Conservation (phyloP, 2,329 filamentous ascomycete genomes). For the Cercospora sp. region DNA sequence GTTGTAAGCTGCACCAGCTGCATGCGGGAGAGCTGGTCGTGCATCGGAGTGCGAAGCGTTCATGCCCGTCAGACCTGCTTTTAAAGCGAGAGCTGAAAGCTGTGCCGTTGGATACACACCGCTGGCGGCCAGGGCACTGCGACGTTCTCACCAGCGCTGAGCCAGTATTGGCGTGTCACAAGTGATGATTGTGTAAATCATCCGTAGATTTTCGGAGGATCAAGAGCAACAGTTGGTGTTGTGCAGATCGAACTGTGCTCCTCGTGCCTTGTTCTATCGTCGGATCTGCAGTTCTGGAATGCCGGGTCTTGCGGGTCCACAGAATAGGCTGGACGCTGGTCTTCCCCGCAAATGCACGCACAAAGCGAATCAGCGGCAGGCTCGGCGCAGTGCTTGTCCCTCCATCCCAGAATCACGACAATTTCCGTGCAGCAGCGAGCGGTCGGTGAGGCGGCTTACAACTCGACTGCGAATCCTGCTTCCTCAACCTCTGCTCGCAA, state of each 20-base stretch:
- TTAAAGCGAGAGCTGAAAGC: neutral
- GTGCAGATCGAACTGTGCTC: neutral
- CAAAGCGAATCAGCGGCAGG: neutral
- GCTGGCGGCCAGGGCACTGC: neutral
- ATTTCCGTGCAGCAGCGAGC: neutral
- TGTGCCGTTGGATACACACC: neutral
- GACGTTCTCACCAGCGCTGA: neutral
- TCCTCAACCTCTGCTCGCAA: neutral
- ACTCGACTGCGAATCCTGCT: neutral
- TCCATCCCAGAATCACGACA: neutral
- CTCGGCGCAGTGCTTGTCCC: neutral
- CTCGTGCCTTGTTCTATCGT: neutral
- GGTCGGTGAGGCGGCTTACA: neutral
- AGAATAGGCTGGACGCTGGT: neutral
- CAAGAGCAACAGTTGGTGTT: neutral
- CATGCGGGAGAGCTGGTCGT: neutral
- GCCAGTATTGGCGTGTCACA: neutral
- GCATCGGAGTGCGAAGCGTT: slow-evolving; percentile 3
- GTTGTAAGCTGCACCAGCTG: neutral
- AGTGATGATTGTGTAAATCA: neutral
- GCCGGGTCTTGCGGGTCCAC: neutral
- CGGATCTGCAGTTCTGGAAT: slow-evolving; percentile 6
- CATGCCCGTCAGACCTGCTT: neutral
- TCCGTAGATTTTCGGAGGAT: neutral
- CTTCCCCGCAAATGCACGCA: slow-evolving; percentile 4